Percentiles rank a stretch among this genome's conserved stretches.
phyloP scores from a whole-genome alignment of 257 asterid genomes.

The Ilex aquifolium region DNA sequence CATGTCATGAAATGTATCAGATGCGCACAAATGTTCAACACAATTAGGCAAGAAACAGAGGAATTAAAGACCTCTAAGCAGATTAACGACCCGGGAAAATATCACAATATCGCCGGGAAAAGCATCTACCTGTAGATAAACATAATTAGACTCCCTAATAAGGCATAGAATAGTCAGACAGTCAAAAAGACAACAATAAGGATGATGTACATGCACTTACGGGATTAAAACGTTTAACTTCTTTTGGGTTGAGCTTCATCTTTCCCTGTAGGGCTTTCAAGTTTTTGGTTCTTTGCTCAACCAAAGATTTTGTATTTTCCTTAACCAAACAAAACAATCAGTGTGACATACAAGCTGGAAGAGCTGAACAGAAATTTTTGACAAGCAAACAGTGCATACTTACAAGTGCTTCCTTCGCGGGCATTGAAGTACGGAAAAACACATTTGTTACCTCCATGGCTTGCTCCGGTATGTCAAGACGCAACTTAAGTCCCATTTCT shows the following conservation, averaged over 20 bases:
- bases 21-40: conserved; percentile 14
- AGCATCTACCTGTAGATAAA: conserved; percentile 78
- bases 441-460: conserved; percentile 82
- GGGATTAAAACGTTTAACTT: conserved; percentile 90
- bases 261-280: conserved; percentile 73
- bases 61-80: conserved; percentile 70
- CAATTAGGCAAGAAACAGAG: conserved; percentile 14
- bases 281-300: conserved; percentile 72
- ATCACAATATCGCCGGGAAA: conserved; percentile 97
- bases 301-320: conserved; percentile 70
- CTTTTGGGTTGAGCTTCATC: conserved; percentile 79
- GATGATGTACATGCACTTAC: conserved; percentile 40
- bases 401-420: conserved; percentile 82
- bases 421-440: conserved; percentile 83
- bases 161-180: not conserved
- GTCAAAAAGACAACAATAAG: conserved; percentile 12
- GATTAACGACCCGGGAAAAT: conserved; percentile 89
- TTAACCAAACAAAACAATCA: conserved; percentile 30
- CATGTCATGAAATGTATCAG: conserved; percentile 20
- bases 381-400: conserved; percentile 24
- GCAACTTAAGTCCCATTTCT: conserved; percentile 94
- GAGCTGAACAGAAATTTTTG: not conserved
- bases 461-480: conserved; percentile 91
- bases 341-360: conserved; percentile 15
- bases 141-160: conserved; percentile 13